These are phyloP conservation scores for Crithidia sp. DNA, from an alignment of 208 protist species.

Conservation along the genomic window DNA sequence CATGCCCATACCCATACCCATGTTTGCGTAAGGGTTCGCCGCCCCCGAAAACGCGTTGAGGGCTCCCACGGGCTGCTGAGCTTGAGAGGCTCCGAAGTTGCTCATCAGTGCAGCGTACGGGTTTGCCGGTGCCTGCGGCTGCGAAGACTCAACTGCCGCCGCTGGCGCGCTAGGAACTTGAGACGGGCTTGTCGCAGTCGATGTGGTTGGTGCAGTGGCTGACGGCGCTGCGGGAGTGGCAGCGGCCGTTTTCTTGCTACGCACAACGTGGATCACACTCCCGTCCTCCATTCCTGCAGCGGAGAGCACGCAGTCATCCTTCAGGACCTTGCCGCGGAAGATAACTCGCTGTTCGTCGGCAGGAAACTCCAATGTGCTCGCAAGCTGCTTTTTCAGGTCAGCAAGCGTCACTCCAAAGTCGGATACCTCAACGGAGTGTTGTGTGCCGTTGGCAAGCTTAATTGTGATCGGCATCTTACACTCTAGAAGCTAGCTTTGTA, in stretches of 20 bases:
- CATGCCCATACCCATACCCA: slow-evolving; percentile 31
- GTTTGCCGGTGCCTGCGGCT: slow-evolving; percentile 35
- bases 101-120: slow-evolving; percentile 77
- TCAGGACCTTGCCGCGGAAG: slow-evolving; percentile 84
- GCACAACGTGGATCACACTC: slow-evolving; percentile 86
- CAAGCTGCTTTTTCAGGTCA: slow-evolving; percentile 71
- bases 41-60: slow-evolving; percentile 13
- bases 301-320: slow-evolving; percentile 79
- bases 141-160: slow-evolving; percentile 4
- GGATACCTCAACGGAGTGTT: slow-evolving; percentile 72
- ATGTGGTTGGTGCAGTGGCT: slow-evolving; percentile 14
- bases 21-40: slow-evolving; percentile 21
- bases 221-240: slow-evolving; percentile 1
- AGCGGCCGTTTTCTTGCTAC: slow-evolving; percentile 57
- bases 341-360: slow-evolving; percentile 86
- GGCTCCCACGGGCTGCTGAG: slow-evolving; percentile 9
- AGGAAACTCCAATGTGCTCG: slow-evolving; percentile 61
- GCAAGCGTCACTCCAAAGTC: slow-evolving; percentile 76
- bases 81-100: slow-evolving; percentile 34
- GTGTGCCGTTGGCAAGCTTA: slow-evolving; percentile 81
- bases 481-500: neutral
- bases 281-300: slow-evolving; percentile 79
- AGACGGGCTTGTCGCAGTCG: slow-evolving; percentile 4
- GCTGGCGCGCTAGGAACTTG: slow-evolving; percentile 10
- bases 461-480: slow-evolving; percentile 70